phyloP scores from a whole-genome alignment of 2,329 filamentous ascomycete species.

The Aspergillus thermomutatus region DNA sequence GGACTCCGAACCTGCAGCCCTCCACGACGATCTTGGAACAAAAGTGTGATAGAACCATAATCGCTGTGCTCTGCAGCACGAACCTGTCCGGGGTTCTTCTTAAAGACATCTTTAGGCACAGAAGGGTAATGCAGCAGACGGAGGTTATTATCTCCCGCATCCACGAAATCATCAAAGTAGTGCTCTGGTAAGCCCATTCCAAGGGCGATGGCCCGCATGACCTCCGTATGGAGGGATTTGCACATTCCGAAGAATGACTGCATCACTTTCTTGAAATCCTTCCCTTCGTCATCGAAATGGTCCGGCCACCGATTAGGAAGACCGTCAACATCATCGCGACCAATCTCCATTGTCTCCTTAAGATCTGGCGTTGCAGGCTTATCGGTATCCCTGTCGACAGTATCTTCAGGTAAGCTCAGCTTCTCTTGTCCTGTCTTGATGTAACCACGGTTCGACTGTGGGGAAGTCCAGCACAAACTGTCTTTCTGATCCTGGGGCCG shows the following conservation, averaged over 20 bases:
- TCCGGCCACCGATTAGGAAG: constrained; percentile 77
- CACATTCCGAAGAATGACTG: constrained; percentile 70
- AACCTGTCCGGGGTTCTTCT: constrained; percentile 64
- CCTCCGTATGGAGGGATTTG: constrained; percentile 68
- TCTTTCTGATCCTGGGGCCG: constrained; percentile 63
- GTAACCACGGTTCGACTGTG: constrained; percentile 72
- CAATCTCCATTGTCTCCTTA: constrained; percentile 62
- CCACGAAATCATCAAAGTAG: constrained; percentile 75
- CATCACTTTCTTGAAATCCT: constrained; percentile 70
- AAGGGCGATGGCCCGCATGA: constrained; percentile 83
- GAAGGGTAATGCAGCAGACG: constrained; percentile 74
- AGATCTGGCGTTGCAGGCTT: constrained; percentile 50
- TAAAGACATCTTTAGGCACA: constrained; percentile 64
- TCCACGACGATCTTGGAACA: constrained; percentile 56
- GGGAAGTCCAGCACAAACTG: constrained; percentile 65
- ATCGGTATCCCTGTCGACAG: constrained; percentile 55
- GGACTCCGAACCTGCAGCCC: constrained; percentile 65
- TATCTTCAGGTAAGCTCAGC: constrained; percentile 56
- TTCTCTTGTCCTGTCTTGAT: constrained; percentile 70
- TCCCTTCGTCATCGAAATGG: constrained; percentile 50
- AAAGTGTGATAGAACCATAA: constrained; percentile 53
- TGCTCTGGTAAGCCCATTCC: constrained; percentile 67
- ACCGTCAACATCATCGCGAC: constrained; percentile 56
- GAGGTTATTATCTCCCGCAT: constrained; percentile 67
- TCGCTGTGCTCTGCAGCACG: constrained; percentile 75